Conservation (phyloP, 148 eudicot genomes). For the Bassia scoparia region DNA sequence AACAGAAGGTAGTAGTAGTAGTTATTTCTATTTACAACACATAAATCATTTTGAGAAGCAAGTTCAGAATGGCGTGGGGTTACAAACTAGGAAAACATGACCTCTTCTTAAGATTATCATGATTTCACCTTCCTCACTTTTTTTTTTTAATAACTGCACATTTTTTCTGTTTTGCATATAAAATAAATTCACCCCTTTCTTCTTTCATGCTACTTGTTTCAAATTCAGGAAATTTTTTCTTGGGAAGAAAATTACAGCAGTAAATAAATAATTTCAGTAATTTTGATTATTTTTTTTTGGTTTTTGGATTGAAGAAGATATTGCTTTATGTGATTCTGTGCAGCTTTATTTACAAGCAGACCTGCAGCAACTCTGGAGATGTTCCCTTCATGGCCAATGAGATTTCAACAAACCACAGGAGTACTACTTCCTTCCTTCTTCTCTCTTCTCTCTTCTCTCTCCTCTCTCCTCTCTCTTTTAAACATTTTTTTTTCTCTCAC, state of each 20-base stretch:
- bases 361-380: constrained; percentile 97
- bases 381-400: constrained; percentile 99
- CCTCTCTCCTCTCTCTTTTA: constrained; percentile 7
- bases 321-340: constrained; percentile 41
- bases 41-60: constrained; percentile 45
- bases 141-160: neutral
- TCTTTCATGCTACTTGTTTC: neutral
- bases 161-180: neutral
- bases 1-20: constrained; percentile 1
- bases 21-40: constrained; percentile 45
- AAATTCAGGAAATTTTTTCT: neutral
- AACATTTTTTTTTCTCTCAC: constrained; percentile 6
- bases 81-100: constrained; percentile 54
- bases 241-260: neutral
- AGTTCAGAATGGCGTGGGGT: constrained; percentile 70
- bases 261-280: too few species aligned
- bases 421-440: constrained; percentile 31
- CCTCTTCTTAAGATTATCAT: constrained; percentile 14
- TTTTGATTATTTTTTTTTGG: constrained; percentile 12
- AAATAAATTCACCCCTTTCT: constrained; percentile 41
- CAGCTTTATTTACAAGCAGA: constrained; percentile 82
- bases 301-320: constrained; percentile 26
- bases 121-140: constrained; percentile 40
- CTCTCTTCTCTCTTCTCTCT: constrained; percentile 11
- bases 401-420: constrained; percentile 58